These are phyloP conservation scores for Nemania diffusa DNA, from an alignment of 2,329 filamentous ascomycete genomes.

Conservation along the genomic window DNA sequence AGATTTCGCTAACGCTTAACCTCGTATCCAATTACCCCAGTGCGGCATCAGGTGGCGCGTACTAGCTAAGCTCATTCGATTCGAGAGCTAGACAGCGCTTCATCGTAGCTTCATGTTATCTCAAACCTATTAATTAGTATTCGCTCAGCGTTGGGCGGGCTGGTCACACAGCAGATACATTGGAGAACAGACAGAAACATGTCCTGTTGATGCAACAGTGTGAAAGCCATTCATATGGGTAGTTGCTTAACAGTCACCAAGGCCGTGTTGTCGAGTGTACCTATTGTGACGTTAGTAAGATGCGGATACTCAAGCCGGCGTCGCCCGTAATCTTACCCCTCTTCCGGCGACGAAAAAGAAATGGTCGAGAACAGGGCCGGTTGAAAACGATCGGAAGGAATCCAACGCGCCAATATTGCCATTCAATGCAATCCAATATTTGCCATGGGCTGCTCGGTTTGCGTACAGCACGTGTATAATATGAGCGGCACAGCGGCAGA, in stretches of 20 bases:
- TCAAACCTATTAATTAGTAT: neutral
- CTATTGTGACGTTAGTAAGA: neutral
- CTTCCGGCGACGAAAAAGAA: neutral
- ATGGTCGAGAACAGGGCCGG: neutral
- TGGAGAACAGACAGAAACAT: neutral
- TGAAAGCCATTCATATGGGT: neutral
- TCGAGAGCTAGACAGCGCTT: neutral
- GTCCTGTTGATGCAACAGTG: neutral
- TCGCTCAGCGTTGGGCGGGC: neutral
- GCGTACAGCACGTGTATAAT: neutral
- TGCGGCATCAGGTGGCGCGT: slow-evolving; percentile 12
- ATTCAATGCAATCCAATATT: neutral
- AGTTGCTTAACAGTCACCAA: neutral
- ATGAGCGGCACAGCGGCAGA: neutral
- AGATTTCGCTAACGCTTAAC: slow-evolving; percentile 23
- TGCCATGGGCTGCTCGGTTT: neutral
- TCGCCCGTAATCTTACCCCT: slow-evolving; percentile 9
- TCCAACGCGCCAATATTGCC: neutral
- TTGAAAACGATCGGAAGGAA: neutral
- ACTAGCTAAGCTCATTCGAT: neutral
- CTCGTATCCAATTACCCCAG: slow-evolving; percentile 12
- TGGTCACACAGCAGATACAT: neutral
- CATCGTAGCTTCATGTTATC: neutral
- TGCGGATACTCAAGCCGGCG: neutral
- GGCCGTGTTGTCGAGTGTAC: too few species aligned